These are phyloP conservation scores for Aspergillus avenaceus DNA, from an alignment of 495 filamentous ascomycete genomes.

Conservation along the genomic window DNA sequence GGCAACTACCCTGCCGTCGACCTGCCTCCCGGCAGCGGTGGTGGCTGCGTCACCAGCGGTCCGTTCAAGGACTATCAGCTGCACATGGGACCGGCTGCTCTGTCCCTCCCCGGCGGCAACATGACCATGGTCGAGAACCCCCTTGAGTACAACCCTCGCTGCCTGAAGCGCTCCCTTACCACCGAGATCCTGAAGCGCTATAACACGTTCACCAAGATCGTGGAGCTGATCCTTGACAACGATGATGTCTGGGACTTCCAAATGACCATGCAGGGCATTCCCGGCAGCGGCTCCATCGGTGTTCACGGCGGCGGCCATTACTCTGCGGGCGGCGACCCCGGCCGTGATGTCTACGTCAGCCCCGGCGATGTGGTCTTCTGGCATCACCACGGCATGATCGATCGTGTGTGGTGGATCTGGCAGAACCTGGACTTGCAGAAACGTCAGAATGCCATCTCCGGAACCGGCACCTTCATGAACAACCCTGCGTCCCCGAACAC, in stretches of 20 bases:
- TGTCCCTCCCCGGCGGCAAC: constrained; percentile 26
- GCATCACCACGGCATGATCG: constrained; percentile 67
- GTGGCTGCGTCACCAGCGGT: constrained; percentile 59
- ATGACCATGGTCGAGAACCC: constrained; percentile 14
- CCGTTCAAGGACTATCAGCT: constrained; percentile 51
- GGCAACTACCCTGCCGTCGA: constrained; percentile 16
- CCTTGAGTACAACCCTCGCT: constrained; percentile 55
- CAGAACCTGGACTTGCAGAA: constrained; percentile 52
- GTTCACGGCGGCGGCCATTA: constrained; percentile 64
- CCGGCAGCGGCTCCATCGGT: constrained; percentile 44
- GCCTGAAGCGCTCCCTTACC: constrained; percentile 62
- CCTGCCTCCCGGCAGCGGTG: constrained; percentile 51
- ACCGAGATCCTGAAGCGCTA: constrained; percentile 38
- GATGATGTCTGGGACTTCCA: constrained; percentile 49
- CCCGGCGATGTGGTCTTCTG: constrained; percentile 67
- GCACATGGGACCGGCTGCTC: constrained; percentile 49
- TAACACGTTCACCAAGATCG: constrained; percentile 46
- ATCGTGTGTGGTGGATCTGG: constrained; percentile 69
- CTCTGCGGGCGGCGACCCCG: constrained; percentile 58
- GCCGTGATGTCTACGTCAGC: constrained; percentile 54
- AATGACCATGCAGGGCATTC: constrained; percentile 47
- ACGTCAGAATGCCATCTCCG: constrained; percentile 42
- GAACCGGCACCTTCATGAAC: constrained; percentile 57
- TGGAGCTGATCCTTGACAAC: constrained; percentile 41
- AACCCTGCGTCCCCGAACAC: constrained; percentile 42